Conservation (phyloP, 2,329 filamentous ascomycete species). For the Periconia sp. region DNA sequence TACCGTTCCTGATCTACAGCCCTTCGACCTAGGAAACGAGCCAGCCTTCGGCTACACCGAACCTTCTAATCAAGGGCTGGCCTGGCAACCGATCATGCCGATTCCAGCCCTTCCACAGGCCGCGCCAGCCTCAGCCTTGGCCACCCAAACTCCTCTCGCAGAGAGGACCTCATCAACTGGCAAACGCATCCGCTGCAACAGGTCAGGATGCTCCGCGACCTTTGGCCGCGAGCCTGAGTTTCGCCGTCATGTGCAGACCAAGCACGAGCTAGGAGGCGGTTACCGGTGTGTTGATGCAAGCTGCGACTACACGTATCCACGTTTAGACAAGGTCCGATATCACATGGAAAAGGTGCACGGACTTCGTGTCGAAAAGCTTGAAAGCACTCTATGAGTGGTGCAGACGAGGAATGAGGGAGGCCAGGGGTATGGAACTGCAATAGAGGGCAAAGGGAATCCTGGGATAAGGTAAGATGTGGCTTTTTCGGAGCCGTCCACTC, state of each 20-base stretch:
- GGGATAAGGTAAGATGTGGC: slow-evolving; percentile 1
- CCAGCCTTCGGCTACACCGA: too few species aligned
- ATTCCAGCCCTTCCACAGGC: too few species aligned
- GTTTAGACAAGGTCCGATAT: slow-evolving; percentile 8
- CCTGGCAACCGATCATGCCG: too few species aligned
- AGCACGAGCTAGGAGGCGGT: not conserved
- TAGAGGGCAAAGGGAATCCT: not conserved
- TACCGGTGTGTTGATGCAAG: slow-evolving; percentile 3
- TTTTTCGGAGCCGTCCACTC: slow-evolving; percentile 1
- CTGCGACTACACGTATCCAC: slow-evolving; percentile 9
- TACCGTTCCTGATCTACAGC: too few species aligned
- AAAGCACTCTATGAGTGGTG: not conserved
- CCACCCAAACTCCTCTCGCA: not conserved
- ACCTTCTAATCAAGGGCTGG: too few species aligned
- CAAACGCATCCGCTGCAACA: not conserved
- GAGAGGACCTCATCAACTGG: not conserved
- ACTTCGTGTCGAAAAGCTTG: not conserved
- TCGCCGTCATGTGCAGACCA: slow-evolving; percentile 7
- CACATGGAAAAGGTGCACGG: slow-evolving; percentile 13
- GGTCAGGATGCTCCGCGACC: slow-evolving; percentile 2
- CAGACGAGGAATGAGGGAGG: slow-evolving; percentile 1
- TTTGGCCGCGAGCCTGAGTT: slow-evolving; percentile 9
- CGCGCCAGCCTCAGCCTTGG: not conserved
- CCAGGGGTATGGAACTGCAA: not conserved
- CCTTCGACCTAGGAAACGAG: too few species aligned